Evolutionary conservation across 768 basidiomycete species (phyloP), one percentile per base, ranked within the genome.

Genomic region (Roridomyces roridus): DNA sequence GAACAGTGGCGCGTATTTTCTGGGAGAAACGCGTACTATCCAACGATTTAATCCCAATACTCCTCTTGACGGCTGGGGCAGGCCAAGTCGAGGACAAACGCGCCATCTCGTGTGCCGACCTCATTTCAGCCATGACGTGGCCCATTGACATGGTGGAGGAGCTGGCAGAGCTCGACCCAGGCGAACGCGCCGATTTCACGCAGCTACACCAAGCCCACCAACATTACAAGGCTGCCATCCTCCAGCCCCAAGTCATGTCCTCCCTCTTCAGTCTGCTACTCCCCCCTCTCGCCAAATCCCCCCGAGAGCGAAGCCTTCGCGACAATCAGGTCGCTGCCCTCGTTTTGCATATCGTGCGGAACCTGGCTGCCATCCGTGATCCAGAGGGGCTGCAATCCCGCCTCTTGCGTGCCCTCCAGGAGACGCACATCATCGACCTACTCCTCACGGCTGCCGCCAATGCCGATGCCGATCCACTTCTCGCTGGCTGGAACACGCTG

Each of bases 61-160:
- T 98, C 12, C 79, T 92, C 45, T 82, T 82, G 56, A 94, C 92
- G 0, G 90, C 91, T 1, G 91, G 91, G 11, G 84, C 85, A 47
- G 91, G 91, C 0, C 72, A 79, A 20, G 86, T 90, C 28, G 91
- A 93, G 61, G 91, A 94, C 72, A 91, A 88, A 64, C 80, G 91
- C 44, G 93, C 92, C 0, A 82, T 96, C 24, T 85, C 88, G 0
- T 90, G 88, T 60, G 88, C 87, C 8, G 97, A 98, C 69, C 78
- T 99, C 21, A 88, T 98, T 69, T 92, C 94, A 0, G 95, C 96
- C 0, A 92, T 99, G 92, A 98, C 96, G 1, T 99, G 97, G 97
- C 97, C 97, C 0, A 96, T 99, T 50, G 93, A 98, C 72, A 79
- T 98, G 60, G 91, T 94, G 0, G 91, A 93, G 66, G 97, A 98